Conservation (phyloP, 805 yeast species). For the Monosporozyma aerobia region DNA sequence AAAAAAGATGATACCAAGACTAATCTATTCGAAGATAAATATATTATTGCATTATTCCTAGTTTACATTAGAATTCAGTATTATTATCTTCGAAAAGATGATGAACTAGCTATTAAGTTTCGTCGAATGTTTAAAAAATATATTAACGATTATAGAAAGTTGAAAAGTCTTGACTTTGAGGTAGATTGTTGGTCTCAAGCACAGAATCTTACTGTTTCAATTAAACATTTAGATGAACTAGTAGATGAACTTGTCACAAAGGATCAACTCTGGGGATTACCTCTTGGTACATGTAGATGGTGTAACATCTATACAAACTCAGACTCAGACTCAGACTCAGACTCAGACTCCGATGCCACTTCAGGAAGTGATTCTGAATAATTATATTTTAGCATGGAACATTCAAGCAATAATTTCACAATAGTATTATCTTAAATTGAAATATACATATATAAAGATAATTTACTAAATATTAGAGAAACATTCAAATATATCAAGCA, state of each 20-base stretch:
- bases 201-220: slow-evolving; percentile 10
- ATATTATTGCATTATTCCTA: slow-evolving; percentile 39
- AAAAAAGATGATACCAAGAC: slow-evolving; percentile 20
- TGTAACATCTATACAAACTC: slow-evolving; percentile 18
- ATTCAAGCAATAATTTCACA: neutral
- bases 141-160: slow-evolving; percentile 58
- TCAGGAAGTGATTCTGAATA: neutral
- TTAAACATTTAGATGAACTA: slow-evolving; percentile 63
- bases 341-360: neutral
- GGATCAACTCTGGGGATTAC: slow-evolving; percentile 61
- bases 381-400: neutral
- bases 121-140: slow-evolving; percentile 46
- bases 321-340: slow-evolving; percentile 12
- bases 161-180: slow-evolving; percentile 39
- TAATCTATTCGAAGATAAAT: slow-evolving; percentile 49
- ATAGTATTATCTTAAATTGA: neutral
- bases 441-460: neutral
- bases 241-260: slow-evolving; percentile 50
- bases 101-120: slow-evolving; percentile 37
- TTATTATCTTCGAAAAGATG: slow-evolving; percentile 26
- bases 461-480: neutral
- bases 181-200: slow-evolving; percentile 28
- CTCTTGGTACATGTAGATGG: slow-evolving; percentile 55
- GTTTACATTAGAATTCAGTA: slow-evolving; percentile 47
- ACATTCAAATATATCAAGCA: neutral